Conservation (phyloP, 2,329 filamentous ascomycete species). For the Endothia cerciana region DNA sequence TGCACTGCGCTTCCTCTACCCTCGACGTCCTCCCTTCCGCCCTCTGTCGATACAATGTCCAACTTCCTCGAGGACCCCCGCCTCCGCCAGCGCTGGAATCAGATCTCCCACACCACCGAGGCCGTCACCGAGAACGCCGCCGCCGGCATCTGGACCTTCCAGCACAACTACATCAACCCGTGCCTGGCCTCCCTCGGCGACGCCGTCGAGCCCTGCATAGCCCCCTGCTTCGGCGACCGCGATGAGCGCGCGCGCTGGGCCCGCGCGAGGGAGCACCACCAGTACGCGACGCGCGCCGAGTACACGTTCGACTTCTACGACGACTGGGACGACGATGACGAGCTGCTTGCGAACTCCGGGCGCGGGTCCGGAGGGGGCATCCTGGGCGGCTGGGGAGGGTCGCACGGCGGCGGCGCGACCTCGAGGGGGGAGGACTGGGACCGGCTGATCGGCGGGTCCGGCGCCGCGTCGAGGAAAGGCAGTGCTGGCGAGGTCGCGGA, state of each 20-base stretch:
- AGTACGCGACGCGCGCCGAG: slow-evolving; percentile 65
- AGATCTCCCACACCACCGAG: slow-evolving; percentile 88
- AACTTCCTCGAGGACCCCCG: slow-evolving; percentile 78
- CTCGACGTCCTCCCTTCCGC: not conserved
- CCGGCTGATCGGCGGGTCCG: slow-evolving; percentile 74
- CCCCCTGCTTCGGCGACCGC: slow-evolving; percentile 70
- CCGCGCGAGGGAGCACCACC: slow-evolving; percentile 61
- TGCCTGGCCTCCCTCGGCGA: slow-evolving; percentile 71
- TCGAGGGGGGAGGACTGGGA: slow-evolving; percentile 75
- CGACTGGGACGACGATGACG: slow-evolving; percentile 74
- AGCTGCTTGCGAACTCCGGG: slow-evolving; percentile 33
- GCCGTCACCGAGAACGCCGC: slow-evolving; percentile 90
- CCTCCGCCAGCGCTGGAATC: slow-evolving; percentile 90
- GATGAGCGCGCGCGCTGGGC: slow-evolving; percentile 74
- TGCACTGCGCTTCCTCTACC: not conserved
- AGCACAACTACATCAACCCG: slow-evolving; percentile 81
- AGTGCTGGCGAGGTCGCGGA: slow-evolving; percentile 52
- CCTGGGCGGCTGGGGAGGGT: slow-evolving; percentile 72
- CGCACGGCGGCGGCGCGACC: slow-evolving; percentile 14
- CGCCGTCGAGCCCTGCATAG: slow-evolving; percentile 73
- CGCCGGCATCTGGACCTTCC: slow-evolving; percentile 85
- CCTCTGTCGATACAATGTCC: slow-evolving; percentile 48
- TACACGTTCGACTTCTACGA: slow-evolving; percentile 97
- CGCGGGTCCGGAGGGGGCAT: slow-evolving; percentile 57
- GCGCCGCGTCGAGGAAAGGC: slow-evolving; percentile 34